Percentiles rank a stretch among this genome's conserved stretches.
phyloP scores from a whole-genome alignment of 2,329 filamentous ascomycete species.

The Fusarium circinatum region DNA sequence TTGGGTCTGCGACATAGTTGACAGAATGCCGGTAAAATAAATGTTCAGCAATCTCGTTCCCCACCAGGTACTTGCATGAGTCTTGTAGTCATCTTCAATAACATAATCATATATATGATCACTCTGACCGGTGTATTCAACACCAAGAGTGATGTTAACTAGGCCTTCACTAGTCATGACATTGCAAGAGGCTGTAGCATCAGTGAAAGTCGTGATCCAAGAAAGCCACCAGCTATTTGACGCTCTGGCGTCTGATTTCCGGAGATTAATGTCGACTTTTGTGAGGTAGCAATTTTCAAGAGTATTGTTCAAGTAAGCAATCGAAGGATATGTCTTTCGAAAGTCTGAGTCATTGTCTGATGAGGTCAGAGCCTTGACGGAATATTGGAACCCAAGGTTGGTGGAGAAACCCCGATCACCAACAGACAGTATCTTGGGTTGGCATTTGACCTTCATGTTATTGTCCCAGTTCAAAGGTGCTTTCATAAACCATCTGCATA shows the following conservation, averaged over 20 bases:
- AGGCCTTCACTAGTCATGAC: background rate
- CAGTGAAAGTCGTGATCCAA: background rate
- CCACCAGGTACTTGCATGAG: slow-evolving; percentile 26
- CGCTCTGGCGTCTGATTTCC: background rate
- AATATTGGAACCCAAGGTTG: slow-evolving; percentile 5
- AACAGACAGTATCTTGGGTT: slow-evolving; percentile 18
- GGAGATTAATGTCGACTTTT: background rate
- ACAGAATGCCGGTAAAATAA: slow-evolving; percentile 8
- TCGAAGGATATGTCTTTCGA: background rate
- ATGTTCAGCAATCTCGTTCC: slow-evolving; percentile 23
- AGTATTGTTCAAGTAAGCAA: slow-evolving; percentile 15
- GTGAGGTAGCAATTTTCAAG: slow-evolving; percentile 13
- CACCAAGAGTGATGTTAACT: slow-evolving; percentile 11
- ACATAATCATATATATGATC: slow-evolving; percentile 17
- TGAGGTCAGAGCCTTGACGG: slow-evolving; percentile 5
- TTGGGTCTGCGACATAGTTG: slow-evolving; percentile 11
- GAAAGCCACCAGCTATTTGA: slow-evolving; percentile 13
- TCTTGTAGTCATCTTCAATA: slow-evolving; percentile 13
- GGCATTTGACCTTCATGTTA: slow-evolving; percentile 5
- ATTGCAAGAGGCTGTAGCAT: slow-evolving; percentile 8
- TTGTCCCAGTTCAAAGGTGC: slow-evolving; percentile 18
- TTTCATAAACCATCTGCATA: slow-evolving; percentile 18
- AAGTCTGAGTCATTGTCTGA: background rate
- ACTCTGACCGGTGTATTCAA: slow-evolving; percentile 3
- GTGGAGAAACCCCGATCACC: slow-evolving; percentile 25